Percentiles rank a stretch among this genome's conserved stretches.
These are phyloP conservation scores for Penicillium bovifimosum DNA, from an alignment of 495 filamentous ascomycete species.

Conservation along the genomic window DNA sequence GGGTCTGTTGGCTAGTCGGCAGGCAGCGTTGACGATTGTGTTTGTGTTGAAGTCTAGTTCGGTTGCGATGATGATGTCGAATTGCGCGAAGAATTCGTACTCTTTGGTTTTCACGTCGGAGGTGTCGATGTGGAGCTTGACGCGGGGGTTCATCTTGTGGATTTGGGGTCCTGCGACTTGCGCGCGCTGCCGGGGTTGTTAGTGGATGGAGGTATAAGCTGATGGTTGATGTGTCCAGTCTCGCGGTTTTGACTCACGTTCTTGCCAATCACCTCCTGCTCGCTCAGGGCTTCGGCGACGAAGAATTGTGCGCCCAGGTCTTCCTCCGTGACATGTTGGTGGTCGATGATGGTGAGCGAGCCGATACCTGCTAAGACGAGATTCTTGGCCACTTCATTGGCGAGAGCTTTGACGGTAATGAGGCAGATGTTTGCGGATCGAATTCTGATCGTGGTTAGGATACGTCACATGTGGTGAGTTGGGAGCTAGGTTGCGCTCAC, in stretches of 20 bases:
- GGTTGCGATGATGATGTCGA: slow-evolving; percentile 87
- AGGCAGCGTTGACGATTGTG: slow-evolving; percentile 73
- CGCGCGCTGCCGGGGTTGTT: slow-evolving; percentile 55
- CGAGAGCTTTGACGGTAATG: slow-evolving; percentile 81
- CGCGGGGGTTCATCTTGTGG: slow-evolving; percentile 83
- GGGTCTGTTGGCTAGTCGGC: slow-evolving; percentile 64
- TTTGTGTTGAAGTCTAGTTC: slow-evolving; percentile 71
- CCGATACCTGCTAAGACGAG: slow-evolving; percentile 93
- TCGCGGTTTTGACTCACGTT: slow-evolving; percentile 48
- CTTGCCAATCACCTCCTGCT: slow-evolving; percentile 52
- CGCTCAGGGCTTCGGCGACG: slow-evolving; percentile 54
- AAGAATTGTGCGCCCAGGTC: slow-evolving; percentile 91
- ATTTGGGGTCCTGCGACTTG: slow-evolving; percentile 74
- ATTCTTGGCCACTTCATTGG: slow-evolving; percentile 94
- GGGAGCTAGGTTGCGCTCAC: slow-evolving; percentile 31
- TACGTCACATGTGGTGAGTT: no score
- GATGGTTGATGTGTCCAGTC: neutral
- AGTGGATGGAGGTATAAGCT: neutral
- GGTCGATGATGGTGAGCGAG: slow-evolving; percentile 84
- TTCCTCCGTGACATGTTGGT: slow-evolving; percentile 66
- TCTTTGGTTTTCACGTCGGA: slow-evolving; percentile 56
- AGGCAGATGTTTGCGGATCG: slow-evolving; percentile 88
- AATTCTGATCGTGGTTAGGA: slow-evolving; percentile 10
- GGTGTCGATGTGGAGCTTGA: slow-evolving; percentile 66
- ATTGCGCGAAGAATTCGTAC: slow-evolving; percentile 66